phyloP scores from a whole-genome alignment of 345 rosid species.

The Fremontodendron californicum region DNA sequence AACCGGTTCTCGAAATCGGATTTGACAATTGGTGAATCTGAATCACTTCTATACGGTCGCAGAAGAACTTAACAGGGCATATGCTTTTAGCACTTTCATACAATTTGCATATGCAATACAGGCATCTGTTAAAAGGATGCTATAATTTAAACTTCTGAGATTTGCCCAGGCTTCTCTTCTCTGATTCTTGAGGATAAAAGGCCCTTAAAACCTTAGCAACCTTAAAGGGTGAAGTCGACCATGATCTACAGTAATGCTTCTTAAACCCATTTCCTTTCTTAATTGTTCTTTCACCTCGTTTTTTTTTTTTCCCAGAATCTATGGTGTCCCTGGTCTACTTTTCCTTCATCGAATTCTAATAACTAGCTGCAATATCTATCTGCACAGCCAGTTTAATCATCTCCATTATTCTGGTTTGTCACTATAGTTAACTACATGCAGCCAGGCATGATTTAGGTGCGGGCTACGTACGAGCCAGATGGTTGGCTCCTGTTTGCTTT shows the following conservation, averaged over 20 bases:
- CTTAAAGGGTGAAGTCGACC: too few species aligned
- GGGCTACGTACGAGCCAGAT: not conserved
- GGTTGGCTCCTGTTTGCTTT: not conserved
- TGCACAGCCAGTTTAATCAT: not conserved
- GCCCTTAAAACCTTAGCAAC: not conserved
- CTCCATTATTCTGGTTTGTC: not conserved
- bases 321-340: not conserved
- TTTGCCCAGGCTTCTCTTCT: not conserved
- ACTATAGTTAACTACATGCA: not conserved
- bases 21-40: not conserved
- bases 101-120: not conserved
- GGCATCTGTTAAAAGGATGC: too few species aligned
- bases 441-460: not conserved
- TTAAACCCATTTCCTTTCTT: not conserved
- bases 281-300: too few species aligned
- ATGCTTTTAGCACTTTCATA: not conserved
- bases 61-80: not conserved
- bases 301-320: not conserved
- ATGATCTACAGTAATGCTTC: not conserved
- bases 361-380: not conserved
- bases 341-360: not conserved
- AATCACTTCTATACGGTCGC: too few species aligned
- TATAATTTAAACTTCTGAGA: not conserved
- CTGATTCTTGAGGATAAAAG: not conserved
- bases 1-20: not conserved